A percentile compares a stretch with the other conserved stretches of the same genome.
phyloP scores from a whole-genome alignment of 2,329 filamentous ascomycete species.

The Alternaria ethzedia region DNA sequence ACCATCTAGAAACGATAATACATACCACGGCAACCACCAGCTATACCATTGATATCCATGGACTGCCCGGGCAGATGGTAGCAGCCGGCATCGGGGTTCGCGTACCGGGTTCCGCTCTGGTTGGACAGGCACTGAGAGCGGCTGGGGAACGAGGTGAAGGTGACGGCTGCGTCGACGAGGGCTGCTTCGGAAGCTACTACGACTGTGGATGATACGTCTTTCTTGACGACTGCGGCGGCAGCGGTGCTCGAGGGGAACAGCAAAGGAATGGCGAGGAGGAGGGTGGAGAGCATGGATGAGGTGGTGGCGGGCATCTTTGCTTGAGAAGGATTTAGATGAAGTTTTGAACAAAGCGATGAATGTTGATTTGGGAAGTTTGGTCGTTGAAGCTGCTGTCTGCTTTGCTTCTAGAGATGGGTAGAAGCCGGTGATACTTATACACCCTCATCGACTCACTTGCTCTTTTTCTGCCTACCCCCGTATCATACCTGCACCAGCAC shows the following conservation, averaged over 20 bases:
- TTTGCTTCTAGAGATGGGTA: not conserved
- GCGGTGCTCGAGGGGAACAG: not conserved
- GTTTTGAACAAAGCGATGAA: not conserved
- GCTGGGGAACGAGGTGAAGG: not conserved
- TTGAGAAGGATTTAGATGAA: not conserved
- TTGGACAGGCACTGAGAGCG: not conserved
- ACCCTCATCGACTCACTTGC: not conserved
- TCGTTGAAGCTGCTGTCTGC: not conserved
- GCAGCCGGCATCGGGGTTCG: not conserved
- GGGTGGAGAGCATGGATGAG: not conserved
- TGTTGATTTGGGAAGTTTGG: not conserved
- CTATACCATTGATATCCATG: not conserved
- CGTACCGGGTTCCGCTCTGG: not conserved
- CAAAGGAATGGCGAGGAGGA: not conserved
- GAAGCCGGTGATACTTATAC: not conserved
- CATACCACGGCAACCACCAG: not conserved
- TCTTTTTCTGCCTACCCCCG: too few species aligned
- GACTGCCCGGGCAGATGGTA: rapidly evolving
- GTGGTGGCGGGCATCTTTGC: not conserved
- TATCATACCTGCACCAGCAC: too few species aligned
- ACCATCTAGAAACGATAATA: not conserved
- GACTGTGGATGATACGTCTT: not conserved
- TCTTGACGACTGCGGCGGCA: not conserved
- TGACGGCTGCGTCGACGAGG: not conserved
- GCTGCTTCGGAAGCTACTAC: not conserved